Conservation (phyloP, 2,329 filamentous ascomycete genomes). For the Aspergillus transmontanensis region DNA sequence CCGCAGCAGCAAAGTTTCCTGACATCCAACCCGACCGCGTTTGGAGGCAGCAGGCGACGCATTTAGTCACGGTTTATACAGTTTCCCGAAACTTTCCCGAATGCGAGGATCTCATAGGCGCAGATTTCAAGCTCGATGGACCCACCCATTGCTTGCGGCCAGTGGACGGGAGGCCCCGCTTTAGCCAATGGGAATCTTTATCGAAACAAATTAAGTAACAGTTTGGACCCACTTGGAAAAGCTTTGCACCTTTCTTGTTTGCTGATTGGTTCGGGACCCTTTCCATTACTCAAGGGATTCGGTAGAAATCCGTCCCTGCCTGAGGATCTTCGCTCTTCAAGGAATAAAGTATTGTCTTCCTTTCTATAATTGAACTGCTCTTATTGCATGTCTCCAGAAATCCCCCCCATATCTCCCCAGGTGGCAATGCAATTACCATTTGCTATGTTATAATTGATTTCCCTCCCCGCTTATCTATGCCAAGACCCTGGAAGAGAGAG, state of each 20-base stretch:
- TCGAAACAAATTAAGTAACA: conserved; percentile 13
- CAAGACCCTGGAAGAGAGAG: not conserved
- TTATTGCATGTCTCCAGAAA: not conserved
- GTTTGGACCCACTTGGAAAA: not conserved
- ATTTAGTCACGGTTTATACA: conserved; percentile 3
- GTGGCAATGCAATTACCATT: not conserved
- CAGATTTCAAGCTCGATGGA: not conserved
- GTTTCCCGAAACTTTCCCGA: not conserved
- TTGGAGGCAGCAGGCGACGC: not conserved
- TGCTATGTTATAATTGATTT: conserved; percentile 2
- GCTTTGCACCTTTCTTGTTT: not conserved
- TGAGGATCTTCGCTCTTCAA: not conserved
- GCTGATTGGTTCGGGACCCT: not conserved
- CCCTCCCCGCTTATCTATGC: not conserved
- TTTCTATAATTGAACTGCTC: not conserved
- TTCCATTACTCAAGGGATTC: not conserved
- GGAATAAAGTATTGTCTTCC: not conserved
- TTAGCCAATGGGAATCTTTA: not conserved
- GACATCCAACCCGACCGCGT: not conserved
- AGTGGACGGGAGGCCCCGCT: not conserved
- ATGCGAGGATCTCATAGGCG: not conserved
- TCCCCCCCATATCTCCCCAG: conserved; percentile 1
- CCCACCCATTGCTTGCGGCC: not conserved
- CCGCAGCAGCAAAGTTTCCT: not conserved
- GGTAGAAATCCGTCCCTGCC: not conserved